Percentiles rank a stretch among this genome's conserved stretches.
These are phyloP conservation scores for Lagenidium sp. DNA, from an alignment of 352 stramenopile genomes.

Conservation along the genomic window DNA sequence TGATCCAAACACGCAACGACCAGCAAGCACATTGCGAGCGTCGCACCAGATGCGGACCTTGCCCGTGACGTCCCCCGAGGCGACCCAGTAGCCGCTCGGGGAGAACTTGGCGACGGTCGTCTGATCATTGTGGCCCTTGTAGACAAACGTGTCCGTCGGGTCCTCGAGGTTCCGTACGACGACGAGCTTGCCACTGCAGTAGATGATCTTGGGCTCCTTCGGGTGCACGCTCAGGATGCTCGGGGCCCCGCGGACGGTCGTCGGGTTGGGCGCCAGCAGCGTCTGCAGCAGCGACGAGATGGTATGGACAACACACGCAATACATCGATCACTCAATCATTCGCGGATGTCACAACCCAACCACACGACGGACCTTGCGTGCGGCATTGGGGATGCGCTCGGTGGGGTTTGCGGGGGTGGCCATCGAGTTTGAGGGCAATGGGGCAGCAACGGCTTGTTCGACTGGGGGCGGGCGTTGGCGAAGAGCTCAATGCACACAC, in stretches of 20 bases:
- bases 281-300: slow-evolving; percentile 17
- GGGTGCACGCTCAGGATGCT: slow-evolving; percentile 70
- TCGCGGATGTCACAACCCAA: neutral
- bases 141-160: slow-evolving; percentile 87
- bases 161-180: slow-evolving; percentile 85
- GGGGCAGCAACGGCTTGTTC: too few species aligned
- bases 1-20: neutral
- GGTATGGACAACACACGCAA: neutral
- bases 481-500: too few species aligned
- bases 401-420: slow-evolving; percentile 43
- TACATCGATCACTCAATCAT: neutral
- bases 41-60: slow-evolving; percentile 91
- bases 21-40: neutral
- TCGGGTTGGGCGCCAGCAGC: slow-evolving; percentile 54
- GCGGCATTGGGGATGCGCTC: slow-evolving; percentile 48
- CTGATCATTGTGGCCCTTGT: slow-evolving; percentile 91
- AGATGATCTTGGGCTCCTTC: slow-evolving; percentile 87
- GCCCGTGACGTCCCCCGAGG: slow-evolving; percentile 83
- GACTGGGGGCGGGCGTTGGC: too few species aligned
- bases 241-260: slow-evolving; percentile 60
- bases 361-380: slow-evolving; percentile 20
- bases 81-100: slow-evolving; percentile 93
- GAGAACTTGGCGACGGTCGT: slow-evolving; percentile 93
- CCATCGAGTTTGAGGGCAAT: slow-evolving; percentile 34
- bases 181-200: slow-evolving; percentile 88